phyloP scores from a whole-genome alignment of 2,329 filamentous ascomycete genomes.

The Ascosphaera acerosa region DNA sequence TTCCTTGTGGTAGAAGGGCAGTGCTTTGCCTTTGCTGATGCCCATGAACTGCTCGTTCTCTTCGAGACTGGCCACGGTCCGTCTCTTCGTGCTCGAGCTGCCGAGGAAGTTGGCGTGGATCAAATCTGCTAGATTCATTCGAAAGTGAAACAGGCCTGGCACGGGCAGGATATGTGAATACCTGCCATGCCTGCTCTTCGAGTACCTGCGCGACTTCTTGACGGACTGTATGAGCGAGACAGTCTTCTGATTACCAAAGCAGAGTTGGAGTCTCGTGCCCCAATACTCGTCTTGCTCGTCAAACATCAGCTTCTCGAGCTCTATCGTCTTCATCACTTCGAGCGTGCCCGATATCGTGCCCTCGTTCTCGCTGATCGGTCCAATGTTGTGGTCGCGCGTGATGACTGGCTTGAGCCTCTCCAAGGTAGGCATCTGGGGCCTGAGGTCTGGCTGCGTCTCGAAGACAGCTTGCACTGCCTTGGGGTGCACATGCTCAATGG shows the following conservation, averaged over 20 bases:
- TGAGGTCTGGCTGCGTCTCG: neutral
- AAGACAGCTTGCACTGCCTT: constrained; percentile 1
- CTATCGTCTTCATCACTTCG: neutral
- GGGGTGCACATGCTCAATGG: constrained; percentile 1
- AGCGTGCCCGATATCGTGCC: neutral
- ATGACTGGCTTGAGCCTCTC: neutral
- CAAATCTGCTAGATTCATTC: neutral
- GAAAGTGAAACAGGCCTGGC: neutral
- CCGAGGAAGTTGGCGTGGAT: neutral
- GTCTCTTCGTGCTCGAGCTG: neutral
- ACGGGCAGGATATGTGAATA: neutral
- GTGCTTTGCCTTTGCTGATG: neutral
- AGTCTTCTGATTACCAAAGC: constrained; percentile 1
- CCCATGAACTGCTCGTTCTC: constrained; percentile 1
- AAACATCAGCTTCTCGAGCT: neutral
- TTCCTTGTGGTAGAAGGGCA: constrained; percentile 2
- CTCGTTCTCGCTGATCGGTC: constrained; percentile 1
- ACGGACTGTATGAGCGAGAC: constrained; percentile 1
- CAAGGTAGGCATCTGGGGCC: constrained; percentile 1
- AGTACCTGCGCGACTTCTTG: neutral
- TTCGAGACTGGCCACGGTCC: neutral
- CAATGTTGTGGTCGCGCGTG: neutral
- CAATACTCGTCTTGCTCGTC: neutral
- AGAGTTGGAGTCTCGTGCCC: neutral
- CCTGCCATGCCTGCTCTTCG: neutral